These are phyloP conservation scores for Penicillium occitanis DNA, from an alignment of 2,329 filamentous ascomycete species.

Conservation along the genomic window DNA sequence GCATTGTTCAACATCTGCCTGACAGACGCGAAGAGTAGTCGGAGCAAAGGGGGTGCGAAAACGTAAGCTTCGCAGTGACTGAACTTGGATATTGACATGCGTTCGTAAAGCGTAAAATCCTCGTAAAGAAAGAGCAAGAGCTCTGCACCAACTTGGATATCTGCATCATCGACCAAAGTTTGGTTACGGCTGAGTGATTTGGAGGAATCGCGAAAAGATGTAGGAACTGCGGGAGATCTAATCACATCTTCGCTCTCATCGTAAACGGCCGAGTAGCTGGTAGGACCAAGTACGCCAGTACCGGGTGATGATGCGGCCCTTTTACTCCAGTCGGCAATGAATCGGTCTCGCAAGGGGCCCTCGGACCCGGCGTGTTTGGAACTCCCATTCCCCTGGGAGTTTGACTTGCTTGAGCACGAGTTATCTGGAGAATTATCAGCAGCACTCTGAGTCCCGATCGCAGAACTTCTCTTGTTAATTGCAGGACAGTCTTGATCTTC, in stretches of 20 bases:
- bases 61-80: constrained; percentile 26
- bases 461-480: not conserved
- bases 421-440: not conserved
- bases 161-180: constrained; percentile 21
- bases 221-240: not conserved
- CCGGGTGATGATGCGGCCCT: constrained; percentile 7
- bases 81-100: constrained; percentile 22
- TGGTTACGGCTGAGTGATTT: constrained; percentile 6
- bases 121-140: constrained; percentile 25
- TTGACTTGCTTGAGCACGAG: constrained; percentile 1
- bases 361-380: not conserved
- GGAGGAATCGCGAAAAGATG: constrained; percentile 6
- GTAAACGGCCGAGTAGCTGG: constrained; percentile 26
- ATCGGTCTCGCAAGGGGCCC: constrained; percentile 10
- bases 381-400: not conserved
- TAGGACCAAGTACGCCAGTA: constrained; percentile 24
- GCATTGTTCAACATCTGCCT: constrained; percentile 25
- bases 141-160: constrained; percentile 28
- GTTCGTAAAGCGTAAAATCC: constrained; percentile 26
- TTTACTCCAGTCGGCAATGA: constrained; percentile 17
- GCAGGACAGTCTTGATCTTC: not conserved
- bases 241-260: constrained; percentile 22
- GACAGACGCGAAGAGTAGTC: constrained; percentile 24
- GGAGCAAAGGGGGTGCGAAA: constrained; percentile 25
- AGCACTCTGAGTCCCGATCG: not conserved